These are phyloP conservation scores for Globisporangium abappressorium DNA, from an alignment of 352 stramenopile genomes.

Conservation along the genomic window DNA sequence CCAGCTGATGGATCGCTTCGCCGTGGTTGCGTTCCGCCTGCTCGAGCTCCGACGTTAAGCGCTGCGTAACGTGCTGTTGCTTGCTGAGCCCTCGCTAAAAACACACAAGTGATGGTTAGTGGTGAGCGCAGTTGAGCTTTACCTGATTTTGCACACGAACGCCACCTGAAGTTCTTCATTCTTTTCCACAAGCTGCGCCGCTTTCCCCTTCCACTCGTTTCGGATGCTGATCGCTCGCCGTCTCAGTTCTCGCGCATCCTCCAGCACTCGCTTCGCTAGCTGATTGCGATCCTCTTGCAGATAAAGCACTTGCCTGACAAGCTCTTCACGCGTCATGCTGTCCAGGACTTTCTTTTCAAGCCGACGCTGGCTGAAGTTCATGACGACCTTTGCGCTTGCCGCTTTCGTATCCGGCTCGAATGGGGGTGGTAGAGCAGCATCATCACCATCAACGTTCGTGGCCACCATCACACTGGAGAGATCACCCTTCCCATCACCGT, in stretches of 20 bases:
- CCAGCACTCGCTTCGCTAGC: conserved; percentile 34
- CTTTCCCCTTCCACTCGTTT: conserved; percentile 47
- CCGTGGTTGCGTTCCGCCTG: conserved; percentile 24
- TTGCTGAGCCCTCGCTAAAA: conserved; percentile 24
- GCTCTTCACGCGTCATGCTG: conserved; percentile 37
- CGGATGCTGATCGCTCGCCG: conserved; percentile 34
- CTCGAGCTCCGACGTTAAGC: conserved; percentile 26
- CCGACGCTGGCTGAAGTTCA: not conserved
- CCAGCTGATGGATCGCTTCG: conserved; percentile 32
- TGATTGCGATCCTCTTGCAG: conserved; percentile 43
- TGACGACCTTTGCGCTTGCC: not conserved
- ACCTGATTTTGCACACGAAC: not conserved
- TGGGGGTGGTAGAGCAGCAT: not conserved
- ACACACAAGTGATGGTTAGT: not conserved
- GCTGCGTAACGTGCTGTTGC: conserved; percentile 8
- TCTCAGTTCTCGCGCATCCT: conserved; percentile 43
- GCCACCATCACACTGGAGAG: not conserved
- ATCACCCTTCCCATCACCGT: not conserved
- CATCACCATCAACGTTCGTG: not conserved
- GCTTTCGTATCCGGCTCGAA: not conserved
- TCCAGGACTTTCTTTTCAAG: conserved; percentile 23
- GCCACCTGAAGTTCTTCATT: conserved; percentile 41
- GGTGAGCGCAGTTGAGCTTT: not conserved
- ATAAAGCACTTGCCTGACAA: conserved; percentile 35
- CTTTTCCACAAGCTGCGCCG: conserved; percentile 28